Percentiles rank a stretch among this genome's conserved stretches.
Conservation (phyloP, 1,284 basidiomycete genomes). For the Chondrostereum purpureum region DNA sequence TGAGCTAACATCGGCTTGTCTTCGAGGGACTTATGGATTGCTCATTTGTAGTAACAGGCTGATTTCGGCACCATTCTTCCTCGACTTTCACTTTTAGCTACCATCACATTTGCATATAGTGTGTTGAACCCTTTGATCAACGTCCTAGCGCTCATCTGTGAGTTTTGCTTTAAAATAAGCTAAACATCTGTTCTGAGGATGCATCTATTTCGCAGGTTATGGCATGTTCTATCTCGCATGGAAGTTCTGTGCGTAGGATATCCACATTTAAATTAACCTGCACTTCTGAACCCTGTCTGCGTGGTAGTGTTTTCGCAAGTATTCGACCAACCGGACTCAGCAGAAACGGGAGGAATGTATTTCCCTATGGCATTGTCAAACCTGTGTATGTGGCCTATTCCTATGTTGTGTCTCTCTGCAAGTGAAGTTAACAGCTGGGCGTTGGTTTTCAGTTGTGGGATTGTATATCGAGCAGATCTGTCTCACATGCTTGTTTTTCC, state of each 20-base stretch:
- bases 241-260: conserved; percentile 52
- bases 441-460: conserved; percentile 50
- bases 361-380: conserved; percentile 34
- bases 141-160: conserved; percentile 52
- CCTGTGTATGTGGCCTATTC: background rate
- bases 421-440: background rate
- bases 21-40: background rate
- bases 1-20: conserved; percentile 17
- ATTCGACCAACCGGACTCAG: conserved; percentile 49
- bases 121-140: conserved; percentile 72
- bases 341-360: conserved; percentile 49
- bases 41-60: conserved; percentile 20
- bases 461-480: conserved; percentile 66
- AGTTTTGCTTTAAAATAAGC: conserved; percentile 13
- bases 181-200: background rate
- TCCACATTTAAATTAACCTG: too few relatives aligned
- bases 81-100: conserved; percentile 38
- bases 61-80: conserved; percentile 48
- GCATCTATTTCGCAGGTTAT: conserved; percentile 39
- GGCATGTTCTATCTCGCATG: conserved; percentile 57
- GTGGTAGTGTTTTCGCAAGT: conserved; percentile 43
- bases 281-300: conserved; percentile 2
- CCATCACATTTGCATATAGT: conserved; percentile 58
- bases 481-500: conserved; percentile 62
- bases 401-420: background rate